Conservation (phyloP, 2,329 filamentous ascomycete genomes). For the Ophiostoma sp. region DNA sequence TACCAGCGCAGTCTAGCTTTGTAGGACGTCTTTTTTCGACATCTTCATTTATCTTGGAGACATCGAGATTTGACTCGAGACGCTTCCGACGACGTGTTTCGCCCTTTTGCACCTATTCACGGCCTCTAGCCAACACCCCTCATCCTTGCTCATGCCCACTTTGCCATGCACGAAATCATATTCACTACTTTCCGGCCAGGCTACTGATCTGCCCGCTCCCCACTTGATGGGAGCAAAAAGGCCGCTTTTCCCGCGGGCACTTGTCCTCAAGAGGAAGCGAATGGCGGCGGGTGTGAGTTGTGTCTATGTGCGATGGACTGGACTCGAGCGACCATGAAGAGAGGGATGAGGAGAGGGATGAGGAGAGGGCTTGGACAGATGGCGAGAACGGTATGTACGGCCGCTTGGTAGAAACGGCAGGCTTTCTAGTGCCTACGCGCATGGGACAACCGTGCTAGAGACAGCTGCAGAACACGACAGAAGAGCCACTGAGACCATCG, state of each 20-base stretch:
- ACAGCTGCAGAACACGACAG: background rate
- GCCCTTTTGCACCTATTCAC: background rate
- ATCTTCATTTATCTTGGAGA: too few species aligned
- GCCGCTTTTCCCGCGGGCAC: slow-evolving; percentile 9
- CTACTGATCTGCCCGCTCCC: slow-evolving; percentile 3
- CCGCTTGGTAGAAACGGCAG: background rate
- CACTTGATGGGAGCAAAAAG: background rate
- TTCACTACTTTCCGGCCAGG: slow-evolving; percentile 2
- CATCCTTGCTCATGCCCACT: slow-evolving; percentile 9
- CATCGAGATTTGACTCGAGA: background rate
- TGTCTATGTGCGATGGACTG: too few species aligned
- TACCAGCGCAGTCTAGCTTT: too few species aligned
- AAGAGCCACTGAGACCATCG: background rate
- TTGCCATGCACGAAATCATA: background rate
- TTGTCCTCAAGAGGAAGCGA: slow-evolving; percentile 6
- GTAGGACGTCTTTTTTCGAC: too few species aligned
- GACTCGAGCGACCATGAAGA: too few species aligned
- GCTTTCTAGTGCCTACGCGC: too few species aligned
- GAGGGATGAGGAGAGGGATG: background rate
- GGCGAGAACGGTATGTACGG: background rate
- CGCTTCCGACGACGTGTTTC: background rate
- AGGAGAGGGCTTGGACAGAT: too few species aligned
- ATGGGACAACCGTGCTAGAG: background rate
- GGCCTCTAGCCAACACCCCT: slow-evolving; percentile 8
- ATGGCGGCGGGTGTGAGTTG: background rate